These are phyloP conservation scores for Neonectria neomacrospora DNA, from an alignment of 2,329 filamentous ascomycete genomes.

Conservation along the genomic window DNA sequence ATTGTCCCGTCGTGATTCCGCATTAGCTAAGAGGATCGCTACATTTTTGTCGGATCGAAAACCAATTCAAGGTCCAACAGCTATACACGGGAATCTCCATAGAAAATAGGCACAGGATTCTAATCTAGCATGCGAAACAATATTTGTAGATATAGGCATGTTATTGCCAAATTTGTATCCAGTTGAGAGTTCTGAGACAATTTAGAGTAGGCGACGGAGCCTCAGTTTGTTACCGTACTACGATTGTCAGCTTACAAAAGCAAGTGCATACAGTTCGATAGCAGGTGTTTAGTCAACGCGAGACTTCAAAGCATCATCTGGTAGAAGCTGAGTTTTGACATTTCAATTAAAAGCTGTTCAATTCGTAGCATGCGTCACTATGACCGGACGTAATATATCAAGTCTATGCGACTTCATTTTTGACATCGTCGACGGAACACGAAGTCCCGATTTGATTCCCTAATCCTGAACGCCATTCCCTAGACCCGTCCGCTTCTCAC, in stretches of 20 bases:
- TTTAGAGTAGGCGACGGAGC: neutral
- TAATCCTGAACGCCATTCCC: slow-evolving; percentile 37
- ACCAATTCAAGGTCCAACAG: no score
- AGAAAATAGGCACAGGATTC: no score
- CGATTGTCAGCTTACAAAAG: neutral
- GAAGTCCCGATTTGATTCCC: slow-evolving; percentile 6
- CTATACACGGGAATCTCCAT: no score
- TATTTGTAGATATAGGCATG: neutral
- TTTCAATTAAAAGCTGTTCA: neutral
- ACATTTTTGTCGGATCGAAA: no score
- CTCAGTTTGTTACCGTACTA: neutral
- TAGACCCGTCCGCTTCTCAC: slow-evolving; percentile 10
- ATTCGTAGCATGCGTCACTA: neutral
- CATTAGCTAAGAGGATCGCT: neutral
- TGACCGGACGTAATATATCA: neutral
- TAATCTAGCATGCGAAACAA: neutral
- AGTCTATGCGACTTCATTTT: neutral
- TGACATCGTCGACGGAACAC: neutral
- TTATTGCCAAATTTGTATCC: neutral
- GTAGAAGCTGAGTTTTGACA: neutral
- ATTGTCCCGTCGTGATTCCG: neutral
- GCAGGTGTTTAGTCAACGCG: neutral
- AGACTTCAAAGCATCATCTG: neutral
- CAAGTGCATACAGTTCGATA: neutral
- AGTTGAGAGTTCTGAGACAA: neutral